Evolutionary conservation across 1,139 yeast genomes (phyloP).

Genomic region (Hanseniaspora uvarum): DNA sequence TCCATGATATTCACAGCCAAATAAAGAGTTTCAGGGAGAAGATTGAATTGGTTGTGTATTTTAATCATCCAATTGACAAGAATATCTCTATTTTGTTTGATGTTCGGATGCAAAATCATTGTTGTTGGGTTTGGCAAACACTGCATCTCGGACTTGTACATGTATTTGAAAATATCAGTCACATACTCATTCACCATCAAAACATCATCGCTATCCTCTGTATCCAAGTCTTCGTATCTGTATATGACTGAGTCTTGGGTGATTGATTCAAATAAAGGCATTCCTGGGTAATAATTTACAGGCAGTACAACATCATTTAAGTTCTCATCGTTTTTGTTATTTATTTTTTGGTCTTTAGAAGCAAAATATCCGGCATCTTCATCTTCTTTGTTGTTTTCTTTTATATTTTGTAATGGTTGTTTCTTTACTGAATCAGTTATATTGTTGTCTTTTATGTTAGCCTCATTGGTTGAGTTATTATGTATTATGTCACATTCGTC

Average conservation of each 20-base stretch:
- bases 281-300: neutral
- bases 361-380: neutral
- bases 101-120: constrained; percentile 60
- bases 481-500: neutral
- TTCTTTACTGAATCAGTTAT: neutral
- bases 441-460: too few relatives aligned
- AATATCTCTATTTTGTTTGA: constrained; percentile 74
- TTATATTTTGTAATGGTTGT: neutral
- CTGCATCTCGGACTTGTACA: constrained; percentile 60
- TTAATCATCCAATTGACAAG: constrained; percentile 92
- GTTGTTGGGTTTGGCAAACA: constrained; percentile 74
- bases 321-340: neutral
- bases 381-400: neutral
- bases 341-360: neutral
- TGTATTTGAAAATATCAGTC: constrained; percentile 69
- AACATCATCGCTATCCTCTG: constrained; percentile 85
- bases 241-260: constrained; percentile 28
- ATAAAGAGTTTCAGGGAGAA: constrained; percentile 83
- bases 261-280: constrained; percentile 18
- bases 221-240: constrained; percentile 85
- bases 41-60: constrained; percentile 75
- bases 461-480: neutral
- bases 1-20: constrained; percentile 86
- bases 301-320: constrained; percentile 3
- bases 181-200: constrained; percentile 92